Evolutionary conservation across 1,284 basidiomycete genomes (phyloP), one percentile per base, ranked within the genome.

Genomic region (Ceratorhiza oryzae-sativae): DNA sequence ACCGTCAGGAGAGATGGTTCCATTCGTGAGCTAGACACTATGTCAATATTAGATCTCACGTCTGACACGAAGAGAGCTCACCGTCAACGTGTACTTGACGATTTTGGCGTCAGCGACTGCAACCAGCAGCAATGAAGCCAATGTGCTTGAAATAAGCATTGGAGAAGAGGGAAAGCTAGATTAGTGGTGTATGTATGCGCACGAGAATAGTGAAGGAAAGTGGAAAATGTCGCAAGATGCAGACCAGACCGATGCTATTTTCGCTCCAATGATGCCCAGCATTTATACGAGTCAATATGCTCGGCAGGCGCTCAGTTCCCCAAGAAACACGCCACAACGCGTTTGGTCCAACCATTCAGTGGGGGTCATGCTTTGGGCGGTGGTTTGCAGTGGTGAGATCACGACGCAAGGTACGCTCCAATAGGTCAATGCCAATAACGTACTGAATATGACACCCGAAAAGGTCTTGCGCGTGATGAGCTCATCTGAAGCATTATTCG

Each of bases 11-110:
- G 63, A 53, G n/a, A 67, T 55, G 10, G 49, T 67, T 32, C 63
- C 63, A 30, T 62, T 62, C 3, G 60, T 48, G 27, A 62, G 8
- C 60, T 62, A 48, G 32, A 18, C 8, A 27, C 32, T 10, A 20
- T 9, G n/a, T 13, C 12, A 9, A 1, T 3, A 25, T n/a, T n/a
- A 18, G 18, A 3, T 15, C 10, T 18, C 10, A 20, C 4, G 1
- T 12, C 9, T 13, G 32, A n/a, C n/a, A 4, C 27, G 25, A 23
- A 15, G 46, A 27, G 1, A 9, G 15, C 63, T 67, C 49, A 42
- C 63, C 63, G 36, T 53, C 12, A 55, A 49, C 9, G 48, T 67
- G 34, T 67, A 67, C 36, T 67, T 67, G 49, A 67, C 63, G n/a
- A 67, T 25, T 41, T 67, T 53, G 10, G 63, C 49, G 9, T 67